Conservation (phyloP, 2,329 filamentous ascomycete genomes). For the Fonsecaea pedrosoi region DNA sequence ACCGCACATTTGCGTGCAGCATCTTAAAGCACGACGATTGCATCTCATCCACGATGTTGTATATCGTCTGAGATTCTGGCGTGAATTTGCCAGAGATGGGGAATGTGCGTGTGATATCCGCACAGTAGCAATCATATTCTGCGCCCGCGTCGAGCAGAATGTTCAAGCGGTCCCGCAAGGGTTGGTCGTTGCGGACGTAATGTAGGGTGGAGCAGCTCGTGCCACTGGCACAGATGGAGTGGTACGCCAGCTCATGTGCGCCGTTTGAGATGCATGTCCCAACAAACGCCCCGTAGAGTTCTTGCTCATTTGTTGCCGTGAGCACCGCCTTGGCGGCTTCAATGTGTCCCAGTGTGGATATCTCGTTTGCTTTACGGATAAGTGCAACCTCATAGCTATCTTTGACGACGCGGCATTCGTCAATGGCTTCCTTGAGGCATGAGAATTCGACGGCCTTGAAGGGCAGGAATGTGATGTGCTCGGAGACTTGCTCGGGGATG, state of each 20-base stretch:
- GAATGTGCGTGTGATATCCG: slow-evolving; percentile 87
- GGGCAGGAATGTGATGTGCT: slow-evolving; percentile 72
- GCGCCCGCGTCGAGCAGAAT: slow-evolving; percentile 86
- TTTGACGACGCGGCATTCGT: slow-evolving; percentile 81
- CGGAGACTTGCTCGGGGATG: slow-evolving; percentile 78
- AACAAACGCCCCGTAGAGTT: slow-evolving; percentile 80
- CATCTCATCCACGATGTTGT: slow-evolving; percentile 80
- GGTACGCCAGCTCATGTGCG: slow-evolving; percentile 81
- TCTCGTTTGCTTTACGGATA: slow-evolving; percentile 78
- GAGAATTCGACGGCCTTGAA: slow-evolving; percentile 70
- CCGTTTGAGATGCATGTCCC: slow-evolving; percentile 74
- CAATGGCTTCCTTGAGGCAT: slow-evolving; percentile 73
- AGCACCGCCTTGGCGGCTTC: slow-evolving; percentile 71
- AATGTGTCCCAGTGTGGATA: slow-evolving; percentile 79
- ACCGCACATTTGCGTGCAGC: slow-evolving; percentile 72
- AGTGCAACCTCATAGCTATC: slow-evolving; percentile 83
- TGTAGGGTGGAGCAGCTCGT: slow-evolving; percentile 84
- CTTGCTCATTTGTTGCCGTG: slow-evolving; percentile 74
- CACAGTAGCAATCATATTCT: slow-evolving; percentile 85
- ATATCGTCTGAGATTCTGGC: slow-evolving; percentile 72
- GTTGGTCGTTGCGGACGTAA: slow-evolving; percentile 79
- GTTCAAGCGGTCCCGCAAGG: slow-evolving; percentile 72
- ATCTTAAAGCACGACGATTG: slow-evolving; percentile 74
- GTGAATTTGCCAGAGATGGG: slow-evolving; percentile 76
- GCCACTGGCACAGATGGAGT: slow-evolving; percentile 85